These are phyloP conservation scores for Boletus rufocinnamomeus DNA, from an alignment of 768 basidiomycete species.

Conservation along the genomic window DNA sequence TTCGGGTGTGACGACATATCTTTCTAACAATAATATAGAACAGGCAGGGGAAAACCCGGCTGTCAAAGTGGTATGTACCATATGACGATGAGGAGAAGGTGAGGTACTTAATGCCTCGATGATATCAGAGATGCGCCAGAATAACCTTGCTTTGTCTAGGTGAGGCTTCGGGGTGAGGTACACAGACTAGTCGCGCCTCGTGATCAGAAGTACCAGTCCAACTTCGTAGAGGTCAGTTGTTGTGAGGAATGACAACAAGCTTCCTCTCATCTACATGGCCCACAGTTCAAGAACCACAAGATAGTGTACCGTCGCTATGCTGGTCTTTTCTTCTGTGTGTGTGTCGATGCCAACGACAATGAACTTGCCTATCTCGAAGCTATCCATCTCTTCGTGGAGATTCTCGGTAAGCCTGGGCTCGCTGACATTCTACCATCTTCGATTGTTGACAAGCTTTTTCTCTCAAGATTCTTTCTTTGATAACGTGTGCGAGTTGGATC, in stretches of 20 bases:
- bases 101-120: constrained; percentile 11
- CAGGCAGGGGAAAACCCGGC: constrained; percentile 94
- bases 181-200: constrained; percentile 94
- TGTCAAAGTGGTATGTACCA: constrained; percentile 99
- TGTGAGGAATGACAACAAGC: not conserved
- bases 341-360: constrained; percentile 98
- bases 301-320: constrained; percentile 96
- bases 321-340: constrained; percentile 96
- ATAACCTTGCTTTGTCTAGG: constrained; percentile 45
- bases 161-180: constrained; percentile 92
- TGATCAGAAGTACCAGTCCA: constrained; percentile 98
- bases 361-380: constrained; percentile 97
- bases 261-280: constrained; percentile 9
- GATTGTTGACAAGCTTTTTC: not conserved
- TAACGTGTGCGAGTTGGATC: constrained; percentile 96
- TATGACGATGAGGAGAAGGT: constrained; percentile 99
- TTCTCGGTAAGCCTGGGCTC: constrained; percentile 67
- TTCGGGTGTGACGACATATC: not conserved
- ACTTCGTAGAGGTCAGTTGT: constrained; percentile 91
- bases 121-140: not conserved
- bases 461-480: constrained; percentile 92
- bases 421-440: not conserved
- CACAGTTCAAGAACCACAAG: constrained; percentile 95
- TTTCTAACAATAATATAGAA: constrained; percentile 54
- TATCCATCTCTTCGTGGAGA: constrained; percentile 97